Percentiles rank a stretch among this genome's conserved stretches.
These are phyloP conservation scores for Colletotrichum eleusines DNA, from an alignment of 2,329 filamentous ascomycete genomes.

Conservation along the genomic window DNA sequence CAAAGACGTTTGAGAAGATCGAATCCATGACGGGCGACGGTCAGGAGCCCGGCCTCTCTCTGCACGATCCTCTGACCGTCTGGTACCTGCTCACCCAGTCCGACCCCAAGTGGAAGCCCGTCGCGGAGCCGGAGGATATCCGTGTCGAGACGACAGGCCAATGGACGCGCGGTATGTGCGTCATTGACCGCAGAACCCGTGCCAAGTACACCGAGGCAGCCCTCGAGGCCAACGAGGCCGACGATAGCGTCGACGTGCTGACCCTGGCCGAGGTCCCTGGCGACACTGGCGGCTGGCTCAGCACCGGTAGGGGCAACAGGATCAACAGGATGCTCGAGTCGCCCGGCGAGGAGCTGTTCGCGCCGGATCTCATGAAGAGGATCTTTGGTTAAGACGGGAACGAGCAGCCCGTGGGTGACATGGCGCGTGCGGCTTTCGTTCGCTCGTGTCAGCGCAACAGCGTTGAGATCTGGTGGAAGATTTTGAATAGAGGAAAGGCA, in stretches of 20 bases:
- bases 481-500: constrained; percentile 33
- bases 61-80: constrained; percentile 83
- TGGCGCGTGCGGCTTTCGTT: constrained; percentile 20
- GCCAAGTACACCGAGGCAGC: constrained; percentile 62
- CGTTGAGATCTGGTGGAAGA: constrained; percentile 6
- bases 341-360: constrained; percentile 77
- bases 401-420: neutral
- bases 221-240: constrained; percentile 46
- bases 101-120: constrained; percentile 68
- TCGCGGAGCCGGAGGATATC: constrained; percentile 79
- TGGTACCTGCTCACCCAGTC: constrained; percentile 80
- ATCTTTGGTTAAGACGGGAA: constrained; percentile 65
- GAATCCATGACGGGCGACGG: constrained; percentile 70
- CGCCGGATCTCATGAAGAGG: constrained; percentile 72
- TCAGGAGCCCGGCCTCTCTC: constrained; percentile 69
- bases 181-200: constrained; percentile 79
- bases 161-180: constrained; percentile 94
- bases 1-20: constrained; percentile 77
- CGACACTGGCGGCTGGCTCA: constrained; percentile 83
- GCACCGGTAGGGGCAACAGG: constrained; percentile 79
- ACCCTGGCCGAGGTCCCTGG: constrained; percentile 68
- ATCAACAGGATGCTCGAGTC: constrained; percentile 79
- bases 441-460: constrained; percentile 29
- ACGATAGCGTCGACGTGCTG: constrained; percentile 53
- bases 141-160: constrained; percentile 90